Percentiles rank a stretch among this genome's conserved stretches.
Evolutionary conservation across 2,329 filamentous ascomycete species (phyloP).

Genomic region (Apiospora rasikravindrae): DNA sequence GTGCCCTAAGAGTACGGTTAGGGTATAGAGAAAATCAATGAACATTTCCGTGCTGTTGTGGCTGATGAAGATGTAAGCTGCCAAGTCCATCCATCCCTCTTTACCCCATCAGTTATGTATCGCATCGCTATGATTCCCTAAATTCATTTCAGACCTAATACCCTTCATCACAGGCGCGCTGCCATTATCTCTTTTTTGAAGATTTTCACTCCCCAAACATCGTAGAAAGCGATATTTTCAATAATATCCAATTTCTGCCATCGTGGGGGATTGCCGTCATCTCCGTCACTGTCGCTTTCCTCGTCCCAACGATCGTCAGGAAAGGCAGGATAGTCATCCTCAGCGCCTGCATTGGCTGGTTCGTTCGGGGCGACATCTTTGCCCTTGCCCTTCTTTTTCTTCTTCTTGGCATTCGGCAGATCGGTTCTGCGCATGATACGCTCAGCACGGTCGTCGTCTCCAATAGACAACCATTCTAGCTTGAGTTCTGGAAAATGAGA

Average conservation of each 20-base stretch:
- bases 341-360: neutral
- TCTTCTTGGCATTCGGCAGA: constrained; percentile 33
- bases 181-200: constrained; percentile 62
- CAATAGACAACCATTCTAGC: constrained; percentile 61
- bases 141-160: neutral
- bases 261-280: constrained; percentile 33
- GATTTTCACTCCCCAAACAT: constrained; percentile 56
- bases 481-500: constrained; percentile 60
- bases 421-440: constrained; percentile 51
- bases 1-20: neutral
- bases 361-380: constrained; percentile 34
- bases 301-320: constrained; percentile 35
- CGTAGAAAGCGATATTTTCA: constrained; percentile 48
- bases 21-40: constrained; percentile 12
- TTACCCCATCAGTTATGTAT: neutral
- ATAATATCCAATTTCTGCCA: constrained; percentile 44
- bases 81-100: neutral
- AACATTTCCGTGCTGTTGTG: neutral
- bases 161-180: constrained; percentile 43
- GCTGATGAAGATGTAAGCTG: neutral
- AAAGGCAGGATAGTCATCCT: constrained; percentile 38
- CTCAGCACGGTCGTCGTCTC: constrained; percentile 54
- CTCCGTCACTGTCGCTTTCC: constrained; percentile 43
- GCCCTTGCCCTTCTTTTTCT: constrained; percentile 36
- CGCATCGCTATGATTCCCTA: neutral